Evolutionary conservation across 1,139 yeast species (phyloP).

Genomic region (Wickerhamomyces sp.): DNA sequence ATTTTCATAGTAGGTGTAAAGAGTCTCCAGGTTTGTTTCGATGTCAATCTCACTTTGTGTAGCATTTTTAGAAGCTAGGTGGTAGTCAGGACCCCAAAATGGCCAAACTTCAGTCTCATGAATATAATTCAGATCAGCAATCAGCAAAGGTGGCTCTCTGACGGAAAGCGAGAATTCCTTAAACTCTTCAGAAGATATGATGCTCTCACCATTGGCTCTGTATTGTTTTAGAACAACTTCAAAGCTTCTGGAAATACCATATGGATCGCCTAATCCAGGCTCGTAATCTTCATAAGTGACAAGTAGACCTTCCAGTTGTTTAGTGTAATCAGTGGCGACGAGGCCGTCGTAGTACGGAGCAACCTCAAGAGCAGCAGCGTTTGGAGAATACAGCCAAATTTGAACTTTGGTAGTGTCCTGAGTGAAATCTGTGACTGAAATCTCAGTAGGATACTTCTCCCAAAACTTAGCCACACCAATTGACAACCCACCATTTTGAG

Average conservation of each 20-base stretch:
- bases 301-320: conserved; percentile 1
- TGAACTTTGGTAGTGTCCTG: neutral
- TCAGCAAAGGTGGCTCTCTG: neutral
- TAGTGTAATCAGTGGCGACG: neutral
- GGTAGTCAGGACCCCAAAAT: conserved; percentile 1
- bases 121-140: conserved; percentile 1
- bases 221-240: neutral
- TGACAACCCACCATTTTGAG: conserved; percentile 10
- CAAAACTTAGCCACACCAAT: conserved; percentile 14
- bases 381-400: conserved; percentile 1
- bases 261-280: neutral
- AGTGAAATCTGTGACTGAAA: neutral
- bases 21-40: neutral
- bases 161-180: neutral
- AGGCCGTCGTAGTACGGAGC: conserved; percentile 1
- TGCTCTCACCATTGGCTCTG: neutral
- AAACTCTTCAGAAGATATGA: neutral
- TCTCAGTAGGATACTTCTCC: conserved; percentile 16
- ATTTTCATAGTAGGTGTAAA: neutral
- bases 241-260: conserved; percentile 2
- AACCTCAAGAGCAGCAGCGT: neutral
- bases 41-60: neutral
- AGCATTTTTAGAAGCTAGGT: neutral
- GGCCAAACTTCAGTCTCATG: conserved; percentile 1
- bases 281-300: conserved; percentile 2